Conservation (phyloP, 1,284 basidiomycete genomes). For the Uromyces viciae-fabae region DNA sequence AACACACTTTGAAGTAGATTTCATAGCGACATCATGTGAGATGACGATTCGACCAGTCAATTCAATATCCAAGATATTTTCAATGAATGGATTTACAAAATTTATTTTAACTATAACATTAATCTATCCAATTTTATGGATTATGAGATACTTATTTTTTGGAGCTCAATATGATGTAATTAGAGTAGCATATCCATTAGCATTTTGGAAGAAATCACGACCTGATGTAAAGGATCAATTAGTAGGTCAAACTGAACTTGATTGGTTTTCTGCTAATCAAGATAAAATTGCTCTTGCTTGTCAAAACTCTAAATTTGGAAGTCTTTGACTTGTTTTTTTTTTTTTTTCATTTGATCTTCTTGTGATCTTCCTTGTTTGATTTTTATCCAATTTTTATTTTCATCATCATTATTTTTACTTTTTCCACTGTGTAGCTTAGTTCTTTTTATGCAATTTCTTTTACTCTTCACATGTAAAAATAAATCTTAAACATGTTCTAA, state of each 20-base stretch:
- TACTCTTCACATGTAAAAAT: too few relatives aligned
- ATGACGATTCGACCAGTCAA: conserved; percentile 37
- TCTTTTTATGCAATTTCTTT: too few relatives aligned
- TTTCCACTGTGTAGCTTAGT: too few relatives aligned
- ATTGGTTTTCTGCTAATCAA: conserved; percentile 24
- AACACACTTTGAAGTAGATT: conserved; percentile 27
- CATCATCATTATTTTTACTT: too few relatives aligned
- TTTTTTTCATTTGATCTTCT: not conserved
- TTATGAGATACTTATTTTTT: conserved; percentile 22
- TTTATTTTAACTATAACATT: conserved; percentile 29
- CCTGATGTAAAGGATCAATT: not conserved
- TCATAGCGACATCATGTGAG: conserved; percentile 7
- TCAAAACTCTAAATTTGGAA: conserved; percentile 25
- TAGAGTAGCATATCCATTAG: conserved; percentile 22
- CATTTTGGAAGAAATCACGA: conserved; percentile 17
- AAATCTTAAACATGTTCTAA: too few relatives aligned
- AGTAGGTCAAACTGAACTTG: conserved; percentile 3
- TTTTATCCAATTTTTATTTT: too few relatives aligned
- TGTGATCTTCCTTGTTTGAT: too few relatives aligned
- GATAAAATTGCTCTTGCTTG: conserved; percentile 4
- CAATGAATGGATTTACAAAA: conserved; percentile 8
- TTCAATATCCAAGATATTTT: conserved; percentile 16
- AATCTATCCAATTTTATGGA: conserved; percentile 28
- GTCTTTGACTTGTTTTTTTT: not conserved
- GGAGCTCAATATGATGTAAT: conserved; percentile 29